Conservation (phyloP, 2,329 filamentous ascomycete species). For the Cladophialophora chaetospira region DNA sequence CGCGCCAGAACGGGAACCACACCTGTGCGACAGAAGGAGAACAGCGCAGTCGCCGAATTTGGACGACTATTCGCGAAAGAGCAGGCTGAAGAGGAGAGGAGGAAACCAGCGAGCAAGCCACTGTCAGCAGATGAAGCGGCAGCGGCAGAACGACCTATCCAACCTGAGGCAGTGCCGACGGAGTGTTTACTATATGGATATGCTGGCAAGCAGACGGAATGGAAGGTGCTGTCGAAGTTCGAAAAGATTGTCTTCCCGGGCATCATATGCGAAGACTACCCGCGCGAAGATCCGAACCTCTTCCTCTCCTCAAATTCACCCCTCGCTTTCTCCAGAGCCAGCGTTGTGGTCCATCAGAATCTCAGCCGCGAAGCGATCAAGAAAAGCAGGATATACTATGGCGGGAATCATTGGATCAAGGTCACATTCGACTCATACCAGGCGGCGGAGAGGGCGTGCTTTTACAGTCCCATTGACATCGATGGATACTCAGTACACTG, state of each 20-base stretch:
- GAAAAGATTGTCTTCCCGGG: conserved; percentile 69
- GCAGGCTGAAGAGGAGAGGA: conserved; percentile 43
- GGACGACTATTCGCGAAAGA: conserved; percentile 48
- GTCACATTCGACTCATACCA: conserved; percentile 75
- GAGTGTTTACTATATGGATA: conserved; percentile 89
- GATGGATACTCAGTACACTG: conserved; percentile 71
- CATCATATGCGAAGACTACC: conserved; percentile 88
- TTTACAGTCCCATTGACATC: conserved; percentile 70
- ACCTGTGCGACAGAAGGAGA: conserved; percentile 55
- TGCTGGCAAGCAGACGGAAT: conserved; percentile 65
- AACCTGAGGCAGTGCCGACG: conserved; percentile 54
- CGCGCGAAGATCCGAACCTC: conserved; percentile 74
- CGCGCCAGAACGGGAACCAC: conserved; percentile 61
- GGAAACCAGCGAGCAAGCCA: conserved; percentile 24
- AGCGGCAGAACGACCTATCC: conserved; percentile 36
- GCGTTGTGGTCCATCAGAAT: conserved; percentile 61
- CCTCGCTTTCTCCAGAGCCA: conserved; percentile 22
- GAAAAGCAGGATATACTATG: conserved; percentile 78
- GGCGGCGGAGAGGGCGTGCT: conserved; percentile 69
- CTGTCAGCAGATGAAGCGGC: conserved; percentile 20
- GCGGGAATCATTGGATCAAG: conserved; percentile 91
- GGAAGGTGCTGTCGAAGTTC: conserved; percentile 86
- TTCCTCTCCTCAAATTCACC: conserved; percentile 66
- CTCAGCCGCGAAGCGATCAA: conserved; percentile 72
- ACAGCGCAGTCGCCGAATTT: conserved; percentile 54